Evolutionary conservation across 2,329 filamentous ascomycete species (phyloP).

Genomic region (Graphilbum fragrans): DNA sequence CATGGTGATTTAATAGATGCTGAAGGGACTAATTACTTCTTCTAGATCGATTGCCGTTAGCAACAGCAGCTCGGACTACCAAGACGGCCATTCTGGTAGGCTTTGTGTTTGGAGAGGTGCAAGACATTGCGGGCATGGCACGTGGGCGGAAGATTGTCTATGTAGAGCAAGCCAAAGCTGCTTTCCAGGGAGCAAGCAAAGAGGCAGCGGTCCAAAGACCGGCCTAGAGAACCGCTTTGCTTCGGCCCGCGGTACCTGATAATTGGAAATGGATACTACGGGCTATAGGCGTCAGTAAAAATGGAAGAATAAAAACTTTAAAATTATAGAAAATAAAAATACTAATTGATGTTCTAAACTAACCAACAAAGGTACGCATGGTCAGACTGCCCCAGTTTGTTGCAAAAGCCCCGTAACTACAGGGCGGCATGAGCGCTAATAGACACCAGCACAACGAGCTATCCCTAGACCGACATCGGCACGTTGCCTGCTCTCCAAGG

Average conservation of each 20-base stretch:
- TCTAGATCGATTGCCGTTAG: slow-evolving; percentile 68
- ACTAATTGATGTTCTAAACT: too few species aligned
- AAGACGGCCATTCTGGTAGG: slow-evolving; percentile 70
- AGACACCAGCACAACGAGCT: too few species aligned
- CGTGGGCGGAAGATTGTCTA: slow-evolving; percentile 66
- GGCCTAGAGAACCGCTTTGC: neutral
- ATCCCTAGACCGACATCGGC: too few species aligned
- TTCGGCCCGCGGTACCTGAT: neutral
- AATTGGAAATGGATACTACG: too few species aligned
- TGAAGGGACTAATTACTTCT: slow-evolving; percentile 4
- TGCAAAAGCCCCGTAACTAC: too few species aligned
- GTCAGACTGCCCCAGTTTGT: too few species aligned
- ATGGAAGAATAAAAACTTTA: too few species aligned
- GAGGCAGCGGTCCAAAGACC: neutral
- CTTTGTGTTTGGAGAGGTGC: slow-evolving; percentile 64
- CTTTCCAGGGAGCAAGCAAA: neutral
- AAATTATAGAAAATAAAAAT: too few species aligned
- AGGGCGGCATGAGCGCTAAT: too few species aligned
- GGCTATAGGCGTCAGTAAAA: too few species aligned
- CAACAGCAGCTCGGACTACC: slow-evolving; percentile 65
- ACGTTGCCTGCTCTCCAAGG: neutral
- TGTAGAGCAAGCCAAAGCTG: slow-evolving; percentile 47
- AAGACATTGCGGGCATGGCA: slow-evolving; percentile 59
- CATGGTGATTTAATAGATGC: neutral
- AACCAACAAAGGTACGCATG: too few species aligned